Base-by-base conservation (phyloP, 73 alveolate genomes). In the Blepharisma stoltei region DNA sequence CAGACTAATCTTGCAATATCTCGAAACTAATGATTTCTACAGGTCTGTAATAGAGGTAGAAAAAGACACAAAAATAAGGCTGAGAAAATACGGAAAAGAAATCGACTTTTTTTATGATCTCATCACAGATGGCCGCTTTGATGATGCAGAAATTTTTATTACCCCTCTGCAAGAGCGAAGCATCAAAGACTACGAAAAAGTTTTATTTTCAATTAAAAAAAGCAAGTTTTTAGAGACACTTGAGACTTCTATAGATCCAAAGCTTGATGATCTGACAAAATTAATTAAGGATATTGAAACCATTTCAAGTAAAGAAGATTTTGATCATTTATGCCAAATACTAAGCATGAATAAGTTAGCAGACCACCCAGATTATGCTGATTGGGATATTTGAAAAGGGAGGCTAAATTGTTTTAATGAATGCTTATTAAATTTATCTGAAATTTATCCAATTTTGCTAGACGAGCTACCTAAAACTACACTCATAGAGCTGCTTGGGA, bases 101-200 rank as follows among this genome's bases (percentile, higher is more conserved):
- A 67, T 95, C 18, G 65, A 86, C 11, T 95, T 90, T 83, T 84
- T 95, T 70, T 70, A 97, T 55, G 71, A 79, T 45, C 78, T 90
- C 75, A 90, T 95, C 11, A 68, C 93, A 14, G 94, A 90, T 52
- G 99, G 99, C 18, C 80, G 77, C 41, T 95, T 94, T 93, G 90
- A 84, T n/a, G 97, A 90, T 55, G 96, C 92, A 23, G 97, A 89
- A 67, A 81, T 88, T 69, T 90, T 90, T 82, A 82, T 95, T n/a
- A 76, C 87, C 14, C 93, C 94, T 6, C 82, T 88, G 53, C 86
- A 95, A 65, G 70, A 85, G 41, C 78, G 94, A 54, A 67, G 78
- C 32, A 78, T 79, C 54, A 85, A 88, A 47, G 91, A 95, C 78
- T 86, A 70, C 86, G 68, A 82, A 20, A 71, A 75, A 52, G 92